A percentile compares a stretch with the other conserved stretches of the same genome.
These are phyloP conservation scores for Arabis alpina DNA, from an alignment of 345 rosid genomes.

Conservation along the genomic window DNA sequence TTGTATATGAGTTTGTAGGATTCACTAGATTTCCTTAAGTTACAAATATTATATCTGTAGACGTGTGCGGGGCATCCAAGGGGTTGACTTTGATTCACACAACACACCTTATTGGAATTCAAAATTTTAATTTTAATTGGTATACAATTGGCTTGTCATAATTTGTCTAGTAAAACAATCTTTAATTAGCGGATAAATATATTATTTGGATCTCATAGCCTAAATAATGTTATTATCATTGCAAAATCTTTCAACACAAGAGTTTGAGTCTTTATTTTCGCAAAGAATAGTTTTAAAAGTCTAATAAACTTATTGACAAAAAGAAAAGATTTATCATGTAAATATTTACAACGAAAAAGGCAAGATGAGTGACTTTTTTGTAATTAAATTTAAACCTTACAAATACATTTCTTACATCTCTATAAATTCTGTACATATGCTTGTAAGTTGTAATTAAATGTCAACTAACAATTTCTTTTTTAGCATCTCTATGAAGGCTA, in stretches of 20 bases:
- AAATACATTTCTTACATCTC: background rate
- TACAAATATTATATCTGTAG: slow-evolving; percentile 21
- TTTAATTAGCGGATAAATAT: background rate
- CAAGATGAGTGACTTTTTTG: slow-evolving; percentile 1
- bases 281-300: no score
- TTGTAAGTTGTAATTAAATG: slow-evolving; percentile 25
- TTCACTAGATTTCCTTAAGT: background rate
- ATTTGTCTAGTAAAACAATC: background rate
- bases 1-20: slow-evolving; percentile 14
- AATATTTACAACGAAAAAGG: background rate
- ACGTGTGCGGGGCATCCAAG: slow-evolving; percentile 37
- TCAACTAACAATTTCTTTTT: slow-evolving; percentile 20
- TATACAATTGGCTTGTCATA: background rate
- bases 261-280: no score
- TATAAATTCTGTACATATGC: background rate
- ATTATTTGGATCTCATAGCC: no score
- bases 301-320: no score
- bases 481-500: slow-evolving; percentile 28
- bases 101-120: slow-evolving; percentile 8
- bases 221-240: no score
- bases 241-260: no score
- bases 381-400: background rate
- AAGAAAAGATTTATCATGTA: no score
- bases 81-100: slow-evolving; percentile 31
- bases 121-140: background rate